phyloP scores from a whole-genome alignment of 2,329 filamentous ascomycete species.

The Fonsecaea pedrosoi region DNA sequence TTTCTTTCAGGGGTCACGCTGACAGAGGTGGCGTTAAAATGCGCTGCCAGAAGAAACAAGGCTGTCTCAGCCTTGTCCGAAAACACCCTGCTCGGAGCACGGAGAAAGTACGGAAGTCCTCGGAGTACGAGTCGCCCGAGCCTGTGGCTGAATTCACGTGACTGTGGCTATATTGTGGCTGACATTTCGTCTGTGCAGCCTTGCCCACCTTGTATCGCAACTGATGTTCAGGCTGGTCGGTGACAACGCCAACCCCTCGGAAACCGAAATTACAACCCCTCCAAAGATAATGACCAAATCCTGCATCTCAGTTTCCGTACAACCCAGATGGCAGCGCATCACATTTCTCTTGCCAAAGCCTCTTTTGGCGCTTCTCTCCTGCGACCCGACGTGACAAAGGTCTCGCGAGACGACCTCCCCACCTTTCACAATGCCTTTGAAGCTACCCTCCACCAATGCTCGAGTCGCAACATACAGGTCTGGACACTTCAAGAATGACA shows the following conservation, averaged over 20 bases:
- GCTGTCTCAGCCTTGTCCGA: background rate
- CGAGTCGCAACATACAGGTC: conserved; percentile 86
- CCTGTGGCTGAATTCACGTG: background rate
- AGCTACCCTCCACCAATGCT: conserved; percentile 72
- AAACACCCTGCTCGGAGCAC: background rate
- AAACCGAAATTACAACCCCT: background rate
- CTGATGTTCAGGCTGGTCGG: background rate
- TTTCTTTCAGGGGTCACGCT: background rate
- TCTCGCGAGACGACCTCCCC: conserved; percentile 72
- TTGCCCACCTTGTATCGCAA: background rate
- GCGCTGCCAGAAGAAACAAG: background rate
- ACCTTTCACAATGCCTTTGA: conserved; percentile 71
- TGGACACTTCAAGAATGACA: conserved; percentile 54
- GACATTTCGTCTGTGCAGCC: background rate
- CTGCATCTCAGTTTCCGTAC: background rate
- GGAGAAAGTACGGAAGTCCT: no score
- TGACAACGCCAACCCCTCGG: background rate
- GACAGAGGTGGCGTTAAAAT: background rate
- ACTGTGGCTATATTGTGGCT: background rate
- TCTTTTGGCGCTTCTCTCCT: conserved; percentile 77
- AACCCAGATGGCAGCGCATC: conserved; percentile 38
- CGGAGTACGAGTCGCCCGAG: background rate
- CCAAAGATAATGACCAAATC: background rate
- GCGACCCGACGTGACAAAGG: conserved; percentile 73
- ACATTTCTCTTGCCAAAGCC: conserved; percentile 76